Percentiles rank a stretch among this genome's conserved stretches.
phyloP scores from a whole-genome alignment of 2,329 filamentous ascomycete genomes.

The Neonectria neomacrospora region DNA sequence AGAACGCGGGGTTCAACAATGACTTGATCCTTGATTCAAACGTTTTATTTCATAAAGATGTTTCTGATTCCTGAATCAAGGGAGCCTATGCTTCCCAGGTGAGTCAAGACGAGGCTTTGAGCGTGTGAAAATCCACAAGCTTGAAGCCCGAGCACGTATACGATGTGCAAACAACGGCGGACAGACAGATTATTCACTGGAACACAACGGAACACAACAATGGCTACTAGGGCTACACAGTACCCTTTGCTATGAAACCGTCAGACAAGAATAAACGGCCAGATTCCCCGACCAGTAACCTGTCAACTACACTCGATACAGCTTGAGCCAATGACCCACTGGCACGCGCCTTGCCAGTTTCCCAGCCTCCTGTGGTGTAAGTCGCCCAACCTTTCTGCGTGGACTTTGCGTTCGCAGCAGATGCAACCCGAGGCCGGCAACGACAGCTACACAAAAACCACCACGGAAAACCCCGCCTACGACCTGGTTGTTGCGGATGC shows the following conservation, averaged over 20 bases:
- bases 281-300: not conserved
- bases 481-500: slow-evolving; percentile 37
- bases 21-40: not conserved
- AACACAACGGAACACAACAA: too few species aligned
- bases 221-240: not conserved
- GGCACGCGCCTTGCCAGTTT: not conserved
- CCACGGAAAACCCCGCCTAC: slow-evolving; percentile 13
- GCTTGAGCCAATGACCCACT: not conserved
- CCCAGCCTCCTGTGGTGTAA: slow-evolving; percentile 1
- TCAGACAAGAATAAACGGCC: not conserved
- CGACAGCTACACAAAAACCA: not conserved
- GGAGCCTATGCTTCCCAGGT: too few species aligned
- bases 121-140: too few species aligned
- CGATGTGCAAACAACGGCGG: too few species aligned
- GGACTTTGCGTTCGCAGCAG: not conserved
- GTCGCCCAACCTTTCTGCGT: not conserved
- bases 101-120: not conserved
- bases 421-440: not conserved
- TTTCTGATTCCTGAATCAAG: not conserved
- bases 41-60: not conserved
- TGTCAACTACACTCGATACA: not conserved
- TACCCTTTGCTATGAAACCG: not conserved
- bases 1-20: not conserved
- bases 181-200: too few species aligned
- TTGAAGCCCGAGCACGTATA: too few species aligned